Base-by-base conservation (phyloP, 495 filamentous ascomycete species). In the Tuber magnatum region DNA sequence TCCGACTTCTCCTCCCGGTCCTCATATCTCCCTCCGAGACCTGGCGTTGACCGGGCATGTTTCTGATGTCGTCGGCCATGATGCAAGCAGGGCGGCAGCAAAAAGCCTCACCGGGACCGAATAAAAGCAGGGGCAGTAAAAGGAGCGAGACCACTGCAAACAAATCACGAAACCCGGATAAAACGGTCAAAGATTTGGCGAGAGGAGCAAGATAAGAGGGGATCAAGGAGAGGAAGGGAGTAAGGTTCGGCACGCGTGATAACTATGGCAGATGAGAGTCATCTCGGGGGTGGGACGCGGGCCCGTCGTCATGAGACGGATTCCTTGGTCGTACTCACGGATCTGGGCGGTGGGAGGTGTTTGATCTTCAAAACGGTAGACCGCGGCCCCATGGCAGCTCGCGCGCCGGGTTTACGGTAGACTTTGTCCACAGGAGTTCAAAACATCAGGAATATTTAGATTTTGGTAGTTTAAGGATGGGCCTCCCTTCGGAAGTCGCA, bases 21-120 rank as follows among this genome's bases (percentile, higher is more conserved):
- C 65, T 71, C 69, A 78, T 32, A 46, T 80, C 78, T 68, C 76
- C 74, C 51, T 74, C 78, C 35, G 79, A 81, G 78, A 73, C 71
- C 20, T 51, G 78, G 40, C 75, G 79, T 71, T 65, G 56, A 14
- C 28, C 28, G 35, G 56, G 28, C 14, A 65, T 65, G 18, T 14
- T 35, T 35, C 28, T 16, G 14, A 28, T 35, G 56, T 35, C 28
- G 28, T 65, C 56, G 56, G 12, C 56, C 28, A 65, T 35, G 14
- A 65, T 65, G 28, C 56, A 65, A 65, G 56, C 28, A n/a, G 56
- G 14, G 28, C 4, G 56, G 28, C 35, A 65, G 56, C 56, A 35
- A 35, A 35, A 32, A 35, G 56, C 56, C 28, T 65, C 56, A 6
- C 56, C 35, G 51, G 2, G n/a, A 32, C 56, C 18, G 16, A 32